These are phyloP conservation scores for Aspergillus sp. DNA, from an alignment of 2,329 filamentous ascomycete genomes.

Conservation along the genomic window DNA sequence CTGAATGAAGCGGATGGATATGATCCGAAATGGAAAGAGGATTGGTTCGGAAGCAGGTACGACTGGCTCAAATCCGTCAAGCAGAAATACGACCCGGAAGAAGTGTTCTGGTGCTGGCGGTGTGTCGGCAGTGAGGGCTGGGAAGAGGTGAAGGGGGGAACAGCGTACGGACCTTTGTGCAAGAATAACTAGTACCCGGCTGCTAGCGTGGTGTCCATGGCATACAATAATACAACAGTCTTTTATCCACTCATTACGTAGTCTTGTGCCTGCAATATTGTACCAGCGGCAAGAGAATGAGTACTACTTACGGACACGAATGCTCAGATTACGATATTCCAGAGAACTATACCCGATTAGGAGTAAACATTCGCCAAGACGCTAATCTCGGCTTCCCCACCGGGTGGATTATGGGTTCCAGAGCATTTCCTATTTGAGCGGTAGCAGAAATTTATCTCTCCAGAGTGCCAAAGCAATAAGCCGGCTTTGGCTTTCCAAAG, in stretches of 20 bases:
- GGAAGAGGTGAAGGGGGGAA: slow-evolving; percentile 6
- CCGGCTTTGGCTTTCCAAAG: too few species aligned
- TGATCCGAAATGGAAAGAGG: slow-evolving; percentile 11
- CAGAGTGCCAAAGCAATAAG: too few species aligned
- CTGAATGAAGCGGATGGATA: slow-evolving; percentile 13
- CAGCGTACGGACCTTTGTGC: not conserved
- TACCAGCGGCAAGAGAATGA: not conserved
- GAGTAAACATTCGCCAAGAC: not conserved
- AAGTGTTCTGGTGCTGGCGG: slow-evolving; percentile 18
- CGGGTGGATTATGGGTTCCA: too few species aligned
- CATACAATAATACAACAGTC: not conserved
- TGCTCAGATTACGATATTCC: too few species aligned
- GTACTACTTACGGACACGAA: not conserved
- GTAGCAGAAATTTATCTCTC: too few species aligned
- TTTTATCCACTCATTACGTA: not conserved
- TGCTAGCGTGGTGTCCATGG: not conserved
- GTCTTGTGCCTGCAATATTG: not conserved
- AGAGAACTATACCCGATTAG: not conserved
- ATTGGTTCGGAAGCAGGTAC: slow-evolving; percentile 16
- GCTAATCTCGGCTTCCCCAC: not conserved
- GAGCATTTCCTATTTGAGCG: too few species aligned
- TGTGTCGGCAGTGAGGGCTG: slow-evolving; percentile 20
- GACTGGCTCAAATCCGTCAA: slow-evolving; percentile 17
- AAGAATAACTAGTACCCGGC: not conserved
- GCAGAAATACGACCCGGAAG: slow-evolving; percentile 18